Evolutionary conservation across 2,329 filamentous ascomycete species (phyloP), one percentile per base, ranked within the genome.

Genomic region (Cryoendolithus antarcticus): DNA sequence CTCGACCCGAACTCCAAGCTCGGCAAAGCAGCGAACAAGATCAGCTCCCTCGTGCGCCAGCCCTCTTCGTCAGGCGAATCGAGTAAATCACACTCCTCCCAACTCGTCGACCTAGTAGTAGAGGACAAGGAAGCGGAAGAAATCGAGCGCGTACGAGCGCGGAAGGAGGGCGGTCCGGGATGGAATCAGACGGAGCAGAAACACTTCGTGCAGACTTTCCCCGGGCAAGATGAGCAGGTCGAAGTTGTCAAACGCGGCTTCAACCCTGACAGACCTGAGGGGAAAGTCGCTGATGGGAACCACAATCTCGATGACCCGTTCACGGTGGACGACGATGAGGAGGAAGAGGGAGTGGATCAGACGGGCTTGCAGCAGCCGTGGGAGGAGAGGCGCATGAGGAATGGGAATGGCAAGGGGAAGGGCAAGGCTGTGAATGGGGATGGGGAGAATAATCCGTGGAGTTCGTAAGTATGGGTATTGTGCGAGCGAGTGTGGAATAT

Each of bases 81-180:
- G 5, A 58, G 54, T 6, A 69, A 71, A 42, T 78, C 75, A 1
- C 70, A 71, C 47, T 65, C 64, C 44, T 76, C 74, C 46, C 77
- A 82, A 48, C 62, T 81, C 4, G 77, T 82, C 9, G 77, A 82
- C 53, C 61, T 82, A 3, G 70, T 81, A 0, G 73, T 82, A 6
- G 76, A 81, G 60, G 75, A 82, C 52, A 67, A 61, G 33, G 58
- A 74, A 34, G 76, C 75, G 4, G 77, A 80, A 52, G 69, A 75
- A 40, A 63, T 72, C 34, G 75, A 80, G 44, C 70, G 74, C 35
- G 70, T 73, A n/a, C 67, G 75, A 37, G 71, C 71, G 9, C 66
- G 74, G 38, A 77, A 77, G 53, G 75, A 79, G 57, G 72, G 74
- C 35, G 71, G 75, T 19, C 67, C 75, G 19, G 70, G 66, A n/a